Evolutionary conservation across 805 yeast species (phyloP).

Genomic region (Naumovozyma castellii): DNA sequence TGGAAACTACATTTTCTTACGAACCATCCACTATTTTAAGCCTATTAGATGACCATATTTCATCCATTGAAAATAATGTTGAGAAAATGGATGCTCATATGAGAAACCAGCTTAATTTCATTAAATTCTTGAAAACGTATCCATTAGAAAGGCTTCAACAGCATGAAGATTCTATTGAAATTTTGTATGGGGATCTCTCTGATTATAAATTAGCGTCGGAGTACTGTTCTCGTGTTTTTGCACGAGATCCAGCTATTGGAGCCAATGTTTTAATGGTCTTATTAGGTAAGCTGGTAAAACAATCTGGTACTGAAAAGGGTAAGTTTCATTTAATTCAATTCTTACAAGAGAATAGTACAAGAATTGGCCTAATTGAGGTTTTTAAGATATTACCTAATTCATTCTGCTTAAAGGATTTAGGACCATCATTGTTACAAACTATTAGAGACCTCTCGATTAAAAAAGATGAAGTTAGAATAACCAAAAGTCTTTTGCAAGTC

Average conservation of each 20-base stretch:
- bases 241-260: slow-evolving; percentile 33
- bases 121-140: slow-evolving; percentile 34
- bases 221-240: slow-evolving; percentile 47
- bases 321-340: slow-evolving; percentile 7
- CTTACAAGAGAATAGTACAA: slow-evolving; percentile 20
- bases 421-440: slow-evolving; percentile 37
- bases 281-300: slow-evolving; percentile 32
- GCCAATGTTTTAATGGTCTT: slow-evolving; percentile 30
- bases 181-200: slow-evolving; percentile 47
- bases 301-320: slow-evolving; percentile 16
- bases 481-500: slow-evolving; percentile 44
- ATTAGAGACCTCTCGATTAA: slow-evolving; percentile 34
- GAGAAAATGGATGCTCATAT: slow-evolving; percentile 1
- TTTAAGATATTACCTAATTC: slow-evolving; percentile 43
- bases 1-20: slow-evolving; percentile 30
- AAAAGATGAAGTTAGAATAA: slow-evolving; percentile 34
- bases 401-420: slow-evolving; percentile 37
- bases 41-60: slow-evolving; percentile 8
- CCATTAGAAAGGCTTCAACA: slow-evolving; percentile 51
- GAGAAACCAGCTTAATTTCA: slow-evolving; percentile 4
- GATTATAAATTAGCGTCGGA: slow-evolving; percentile 50
- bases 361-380: slow-evolving; percentile 23
- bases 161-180: slow-evolving; percentile 53
- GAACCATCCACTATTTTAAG: slow-evolving; percentile 32
- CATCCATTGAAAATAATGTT: neutral